Conservation (phyloP, 306 rosid genomes). For the Cicer cuneatum region DNA sequence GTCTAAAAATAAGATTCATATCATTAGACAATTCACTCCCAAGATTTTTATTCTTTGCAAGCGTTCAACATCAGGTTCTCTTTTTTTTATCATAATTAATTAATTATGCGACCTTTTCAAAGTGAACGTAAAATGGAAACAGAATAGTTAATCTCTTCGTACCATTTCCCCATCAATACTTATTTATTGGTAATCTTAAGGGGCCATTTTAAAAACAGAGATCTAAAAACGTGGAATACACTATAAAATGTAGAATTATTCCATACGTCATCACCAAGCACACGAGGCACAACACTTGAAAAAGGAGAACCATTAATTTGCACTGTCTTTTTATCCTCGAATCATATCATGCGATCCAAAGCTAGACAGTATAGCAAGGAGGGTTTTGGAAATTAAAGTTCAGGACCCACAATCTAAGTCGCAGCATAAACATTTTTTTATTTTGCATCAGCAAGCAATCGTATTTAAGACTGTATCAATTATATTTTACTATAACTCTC, state of each 20-base stretch:
- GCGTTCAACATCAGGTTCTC: conserved; percentile 25
- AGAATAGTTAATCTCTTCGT: conserved; percentile 28
- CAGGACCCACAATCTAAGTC: neutral
- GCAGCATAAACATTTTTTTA: neutral
- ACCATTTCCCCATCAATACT: neutral
- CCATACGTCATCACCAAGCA: conserved; percentile 13
- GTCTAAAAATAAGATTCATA: conserved; percentile 29
- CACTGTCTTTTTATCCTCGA: conserved; percentile 13
- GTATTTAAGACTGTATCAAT: too few relatives aligned
- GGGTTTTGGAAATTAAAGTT: neutral
- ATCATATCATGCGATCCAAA: conserved; percentile 4
- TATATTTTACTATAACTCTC: too few relatives aligned
- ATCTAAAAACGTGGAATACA: neutral
- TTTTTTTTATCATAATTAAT: neutral
- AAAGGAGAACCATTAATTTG: conserved; percentile 20
- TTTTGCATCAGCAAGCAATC: neutral
- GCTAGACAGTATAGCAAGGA: conserved; percentile 1
- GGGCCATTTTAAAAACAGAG: neutral
- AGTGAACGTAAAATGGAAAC: conserved; percentile 9
- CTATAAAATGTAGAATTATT: conserved; percentile 5
- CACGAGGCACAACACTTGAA: conserved; percentile 19
- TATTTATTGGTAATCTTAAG: neutral
- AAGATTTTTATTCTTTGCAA: conserved; percentile 41
- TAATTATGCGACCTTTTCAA: neutral
- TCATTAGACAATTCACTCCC: conserved; percentile 8